These are phyloP conservation scores for Ogataea thermomethanolica DNA, from an alignment of 805 yeast species.

Conservation along the genomic window DNA sequence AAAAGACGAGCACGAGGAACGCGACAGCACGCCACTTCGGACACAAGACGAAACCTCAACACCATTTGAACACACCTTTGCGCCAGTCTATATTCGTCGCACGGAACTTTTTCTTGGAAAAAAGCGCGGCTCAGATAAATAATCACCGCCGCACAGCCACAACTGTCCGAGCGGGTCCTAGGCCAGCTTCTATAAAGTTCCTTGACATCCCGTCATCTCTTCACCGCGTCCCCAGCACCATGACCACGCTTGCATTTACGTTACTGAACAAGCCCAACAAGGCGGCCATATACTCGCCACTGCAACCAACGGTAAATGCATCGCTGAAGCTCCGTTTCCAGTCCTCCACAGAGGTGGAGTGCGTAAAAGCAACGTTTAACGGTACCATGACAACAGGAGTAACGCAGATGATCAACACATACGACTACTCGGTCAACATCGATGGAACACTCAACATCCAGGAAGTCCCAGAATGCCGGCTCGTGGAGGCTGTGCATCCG, in stretches of 20 bases:
- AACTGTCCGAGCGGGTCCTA: neutral
- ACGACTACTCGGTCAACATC: conserved; percentile 11
- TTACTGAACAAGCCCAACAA: conserved; percentile 9
- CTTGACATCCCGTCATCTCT: neutral
- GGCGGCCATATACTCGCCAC: conserved; percentile 13
- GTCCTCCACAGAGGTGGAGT: conserved; percentile 2
- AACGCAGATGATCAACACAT: conserved; percentile 8
- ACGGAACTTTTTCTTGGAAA: neutral
- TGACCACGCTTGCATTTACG: conserved; percentile 12
- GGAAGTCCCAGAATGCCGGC: conserved; percentile 5
- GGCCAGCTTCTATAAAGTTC: too few species aligned
- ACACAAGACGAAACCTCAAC: neutral
- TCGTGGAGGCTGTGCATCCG: conserved; percentile 8
- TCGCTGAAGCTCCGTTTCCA: conserved; percentile 9
- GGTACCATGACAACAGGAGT: conserved; percentile 11
- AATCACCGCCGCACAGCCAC: conserved; percentile 1
- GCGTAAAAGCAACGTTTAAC: conserved; percentile 13
- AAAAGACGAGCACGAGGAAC: neutral
- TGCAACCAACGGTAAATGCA: conserved; percentile 14
- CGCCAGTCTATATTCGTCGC: too few species aligned
- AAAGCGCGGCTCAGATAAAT: conserved; percentile 9
- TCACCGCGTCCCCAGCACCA: neutral
- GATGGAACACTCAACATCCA: conserved; percentile 11
- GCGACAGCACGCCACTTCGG: neutral
- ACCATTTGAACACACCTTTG: too few species aligned